phyloP scores from a whole-genome alignment of 1,139 yeast genomes.

The Lodderomyces parapsilosis region DNA sequence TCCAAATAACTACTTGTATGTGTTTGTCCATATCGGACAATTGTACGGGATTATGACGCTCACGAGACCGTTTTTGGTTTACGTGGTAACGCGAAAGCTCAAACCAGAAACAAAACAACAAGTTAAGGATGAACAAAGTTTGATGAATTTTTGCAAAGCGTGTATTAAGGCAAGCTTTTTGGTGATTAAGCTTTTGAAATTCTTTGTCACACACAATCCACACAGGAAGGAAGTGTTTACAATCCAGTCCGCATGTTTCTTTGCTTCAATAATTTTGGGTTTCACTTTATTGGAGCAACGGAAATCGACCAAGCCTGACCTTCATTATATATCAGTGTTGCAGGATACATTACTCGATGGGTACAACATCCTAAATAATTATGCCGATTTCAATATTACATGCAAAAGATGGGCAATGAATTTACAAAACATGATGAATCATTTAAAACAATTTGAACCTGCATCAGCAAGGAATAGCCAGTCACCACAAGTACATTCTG shows the following conservation, averaged over 20 bases:
- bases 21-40: constrained; percentile 38
- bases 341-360: constrained; percentile 14
- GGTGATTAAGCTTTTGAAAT: constrained; percentile 15
- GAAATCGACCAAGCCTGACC: constrained; percentile 12
- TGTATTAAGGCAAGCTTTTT: constrained; percentile 18
- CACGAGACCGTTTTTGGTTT: constrained; percentile 47
- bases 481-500: constrained; percentile 7
- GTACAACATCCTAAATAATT: constrained; percentile 10
- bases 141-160: constrained; percentile 17
- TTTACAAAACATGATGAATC: constrained; percentile 14
- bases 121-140: constrained; percentile 12
- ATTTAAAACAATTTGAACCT: constrained; percentile 8
- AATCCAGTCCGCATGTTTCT: constrained; percentile 13
- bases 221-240: constrained; percentile 15
- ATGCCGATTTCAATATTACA: constrained; percentile 12
- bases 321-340: constrained; percentile 15
- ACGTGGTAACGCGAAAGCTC: constrained; percentile 13
- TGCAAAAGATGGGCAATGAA: constrained; percentile 15
- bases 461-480: not conserved
- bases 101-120: constrained; percentile 13
- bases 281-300: constrained; percentile 15
- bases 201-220: constrained; percentile 10
- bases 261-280: constrained; percentile 14
- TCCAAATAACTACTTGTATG: constrained; percentile 22
- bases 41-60: constrained; percentile 41